phyloP scores from a whole-genome alignment of 75 land plant genomes.

The Selaginella moellendorffii region DNA sequence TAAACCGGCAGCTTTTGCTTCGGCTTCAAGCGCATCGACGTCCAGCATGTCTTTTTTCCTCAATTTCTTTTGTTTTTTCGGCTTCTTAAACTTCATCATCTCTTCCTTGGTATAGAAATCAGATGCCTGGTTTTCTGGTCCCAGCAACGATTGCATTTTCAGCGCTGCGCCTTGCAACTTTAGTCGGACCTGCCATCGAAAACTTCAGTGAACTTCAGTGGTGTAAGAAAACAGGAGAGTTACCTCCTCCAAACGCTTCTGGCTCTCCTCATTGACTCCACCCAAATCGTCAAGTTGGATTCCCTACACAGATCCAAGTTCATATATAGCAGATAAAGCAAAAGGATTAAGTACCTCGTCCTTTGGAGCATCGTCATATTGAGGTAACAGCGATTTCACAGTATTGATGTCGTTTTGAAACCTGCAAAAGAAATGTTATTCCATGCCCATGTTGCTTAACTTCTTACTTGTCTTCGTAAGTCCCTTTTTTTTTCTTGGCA shows the following conservation, averaged over 20 bases:
- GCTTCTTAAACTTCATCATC: slow-evolving; percentile 88
- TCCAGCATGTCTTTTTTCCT: slow-evolving; percentile 77
- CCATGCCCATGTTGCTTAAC: too few relatives aligned
- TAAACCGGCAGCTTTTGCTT: slow-evolving; percentile 70
- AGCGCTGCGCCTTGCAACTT: slow-evolving; percentile 42
- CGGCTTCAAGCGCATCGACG: slow-evolving; percentile 90
- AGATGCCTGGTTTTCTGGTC: slow-evolving; percentile 34
- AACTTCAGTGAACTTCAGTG: background rate
- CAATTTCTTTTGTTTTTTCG: slow-evolving; percentile 86
- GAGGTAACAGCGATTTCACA: slow-evolving; percentile 54
- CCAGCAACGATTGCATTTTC: slow-evolving; percentile 27
- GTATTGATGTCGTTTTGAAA: slow-evolving; percentile 57
- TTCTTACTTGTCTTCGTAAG: slow-evolving; percentile 86
- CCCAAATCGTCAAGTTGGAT: slow-evolving; percentile 70
- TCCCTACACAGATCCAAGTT: too few relatives aligned
- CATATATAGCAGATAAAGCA: too few relatives aligned
- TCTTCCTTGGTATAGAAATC: slow-evolving; percentile 90
- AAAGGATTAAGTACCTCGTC: too few relatives aligned
- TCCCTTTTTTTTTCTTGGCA: slow-evolving; percentile 80
- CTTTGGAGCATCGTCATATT: slow-evolving; percentile 69
- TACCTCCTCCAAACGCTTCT: slow-evolving; percentile 83
- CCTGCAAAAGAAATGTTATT: slow-evolving; percentile 36
- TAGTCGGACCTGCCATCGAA: slow-evolving; percentile 45
- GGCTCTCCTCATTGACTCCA: slow-evolving; percentile 59
- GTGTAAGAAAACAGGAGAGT: background rate